Evolutionary conservation across 2,329 filamentous ascomycete genomes (phyloP), one percentile per base, ranked within the genome.

Genomic region (Gyromitra esculenta): DNA sequence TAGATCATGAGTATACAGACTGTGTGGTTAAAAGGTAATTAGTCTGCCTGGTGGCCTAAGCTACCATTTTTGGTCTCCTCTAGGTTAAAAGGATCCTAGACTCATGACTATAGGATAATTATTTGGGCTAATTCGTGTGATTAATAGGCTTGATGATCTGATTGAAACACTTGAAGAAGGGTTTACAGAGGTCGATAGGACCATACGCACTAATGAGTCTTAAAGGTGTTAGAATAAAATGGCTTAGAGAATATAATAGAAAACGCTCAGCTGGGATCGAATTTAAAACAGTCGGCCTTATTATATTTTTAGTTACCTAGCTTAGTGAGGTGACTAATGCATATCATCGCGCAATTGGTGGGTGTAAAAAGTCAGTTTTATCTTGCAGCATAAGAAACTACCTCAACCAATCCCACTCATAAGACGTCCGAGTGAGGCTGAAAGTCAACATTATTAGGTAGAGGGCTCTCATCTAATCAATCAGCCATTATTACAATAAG

Each of bases 1-100:
- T 87, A 6, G 86, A 88, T 31, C 92, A 96, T 82, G 87, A 90
- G 79, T 89, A 93, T 82, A 96, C 93, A 0, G 93, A 96, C 83
- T 81, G 95, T 59, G 90, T 90, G 9, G 91, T 97, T 66, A 83
- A 84, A 77, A 80, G 81, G 81, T 82, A 74, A 75, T 79, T 79
- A 31, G 64, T 57, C 21, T 6, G 1, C 54, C 3, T 57, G n/a
- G 11, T 35, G 9, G 13, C 11, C 31, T 7, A 9, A 54, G 4
- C 21, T 39, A 8, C 21, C 18, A 8, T 9, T 15, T 48, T 15
- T 5, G 13, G 25, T 15, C 39, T 48, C 9, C 11, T 18, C n/a
- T 37, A 5, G 7, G 7, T 15, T 13, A 41, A 18, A 0, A 7
- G n/a, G 37, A 37, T 5, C 5, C 0, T 18, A 15, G 18, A 21